Evolutionary conservation across 2,329 filamentous ascomycete species (phyloP).

Genomic region (Grosmannia penicillata): DNA sequence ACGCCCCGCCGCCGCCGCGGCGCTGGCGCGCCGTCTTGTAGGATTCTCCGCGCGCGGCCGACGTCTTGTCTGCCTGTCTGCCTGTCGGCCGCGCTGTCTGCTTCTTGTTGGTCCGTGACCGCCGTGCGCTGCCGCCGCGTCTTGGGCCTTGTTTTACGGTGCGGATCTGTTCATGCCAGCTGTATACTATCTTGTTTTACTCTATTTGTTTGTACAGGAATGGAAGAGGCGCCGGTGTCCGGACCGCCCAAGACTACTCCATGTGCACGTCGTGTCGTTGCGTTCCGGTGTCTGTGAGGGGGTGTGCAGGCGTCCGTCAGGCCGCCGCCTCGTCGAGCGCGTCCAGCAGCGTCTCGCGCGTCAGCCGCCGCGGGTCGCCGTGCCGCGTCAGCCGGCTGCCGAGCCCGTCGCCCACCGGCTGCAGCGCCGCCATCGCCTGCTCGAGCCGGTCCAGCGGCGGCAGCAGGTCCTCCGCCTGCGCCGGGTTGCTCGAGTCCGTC

Average conservation of each 20-base stretch:
- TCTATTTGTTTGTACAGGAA: neutral
- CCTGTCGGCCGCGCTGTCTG: neutral
- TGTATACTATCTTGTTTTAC: neutral
- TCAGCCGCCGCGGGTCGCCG: conserved; percentile 1
- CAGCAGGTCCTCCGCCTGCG: conserved; percentile 13
- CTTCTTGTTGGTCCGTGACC: neutral
- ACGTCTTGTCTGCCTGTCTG: neutral
- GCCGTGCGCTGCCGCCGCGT: neutral
- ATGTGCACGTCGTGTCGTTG: too few species aligned
- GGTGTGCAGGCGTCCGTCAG: too few species aligned
- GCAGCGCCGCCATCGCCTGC: conserved; percentile 12
- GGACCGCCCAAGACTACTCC: too few species aligned
- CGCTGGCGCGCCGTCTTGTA: too few species aligned
- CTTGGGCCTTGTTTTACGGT: neutral
- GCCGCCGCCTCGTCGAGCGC: neutral
- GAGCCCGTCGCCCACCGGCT: conserved; percentile 5
- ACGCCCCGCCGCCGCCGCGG: too few species aligned
- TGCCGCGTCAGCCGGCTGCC: conserved; percentile 4
- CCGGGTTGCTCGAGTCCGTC: neutral
- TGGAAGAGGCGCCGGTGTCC: neutral
- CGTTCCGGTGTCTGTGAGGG: too few species aligned
- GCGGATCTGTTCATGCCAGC: neutral
- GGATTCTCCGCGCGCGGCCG: too few species aligned
- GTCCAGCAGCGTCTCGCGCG: conserved; percentile 2
- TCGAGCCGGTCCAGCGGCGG: conserved; percentile 15